Evolutionary conservation across 192 early-diverging fungal genomes (phyloP), one percentile per base, ranked within the genome.

Genomic region (Coemansia sp.): DNA sequence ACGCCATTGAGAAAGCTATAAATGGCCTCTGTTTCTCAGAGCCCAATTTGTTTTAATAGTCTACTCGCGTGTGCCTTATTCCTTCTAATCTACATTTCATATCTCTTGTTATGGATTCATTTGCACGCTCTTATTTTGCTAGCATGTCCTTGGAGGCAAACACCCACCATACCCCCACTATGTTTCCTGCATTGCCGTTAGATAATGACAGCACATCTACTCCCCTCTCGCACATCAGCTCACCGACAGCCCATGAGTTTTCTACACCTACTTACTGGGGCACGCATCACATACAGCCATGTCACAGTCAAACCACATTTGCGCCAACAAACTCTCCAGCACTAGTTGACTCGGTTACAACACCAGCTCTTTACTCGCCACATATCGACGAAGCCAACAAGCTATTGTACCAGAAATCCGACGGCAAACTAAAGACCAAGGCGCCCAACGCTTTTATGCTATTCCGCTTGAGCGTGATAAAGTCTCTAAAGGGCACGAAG

Each of bases 361-460:
- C 27, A 0, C 55, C 31, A 16, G 29, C 12, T 33, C 15, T 33
- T 33, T 16, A 7, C 31, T 36, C 55, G 18, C 6, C 15, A 18
- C 55, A 58, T 8, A 16, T 7, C 31, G 31, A 18, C 5, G 55
- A 58, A 6, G 15, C 6, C 49, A 62, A 38, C 34, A 63, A 8
- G 53, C 24, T 52, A 3, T 16, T 78, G 15, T 66, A 44, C 39
- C 16, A 62, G 22, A 78, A 69, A 40, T 5, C 3, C 0, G 69
- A 44, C 16, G 43, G 66, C 4, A 66, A 64, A 12, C 40, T 50
- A 34, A 69, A 73, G 36, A 69, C 52, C 5, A 49, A 43, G 38
- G 71, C 71, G 2, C 72, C 68, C 29, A 79, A 79, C 47, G 29
- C 76, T 15, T 79, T 62, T 55, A 79, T 79, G 76, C 47, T 79